Conservation (phyloP, 1,284 basidiomycete species). For the Cryptococcus sp. region DNA sequence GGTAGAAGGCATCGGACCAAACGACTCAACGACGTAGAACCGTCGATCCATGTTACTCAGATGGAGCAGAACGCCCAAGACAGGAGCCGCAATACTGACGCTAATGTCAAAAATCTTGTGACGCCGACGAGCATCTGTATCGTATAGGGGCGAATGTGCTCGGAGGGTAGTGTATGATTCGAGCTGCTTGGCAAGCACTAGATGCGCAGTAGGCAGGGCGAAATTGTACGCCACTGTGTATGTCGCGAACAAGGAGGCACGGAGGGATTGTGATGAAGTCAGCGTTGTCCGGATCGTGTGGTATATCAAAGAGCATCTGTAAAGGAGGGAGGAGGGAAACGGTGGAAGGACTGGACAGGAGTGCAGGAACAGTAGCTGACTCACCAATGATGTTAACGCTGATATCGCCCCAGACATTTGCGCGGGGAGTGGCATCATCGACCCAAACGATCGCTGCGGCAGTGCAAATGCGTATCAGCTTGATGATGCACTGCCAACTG, state of each 20-base stretch:
- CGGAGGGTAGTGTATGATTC: constrained; percentile 43
- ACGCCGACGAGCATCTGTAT: constrained; percentile 24
- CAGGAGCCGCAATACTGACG: constrained; percentile 25
- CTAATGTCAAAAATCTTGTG: constrained; percentile 34
- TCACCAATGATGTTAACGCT: constrained; percentile 25
- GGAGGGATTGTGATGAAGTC: not conserved
- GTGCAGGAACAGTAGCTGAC: constrained; percentile 3
- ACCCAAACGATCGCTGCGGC: constrained; percentile 35
- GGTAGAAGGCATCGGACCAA: constrained; percentile 37
- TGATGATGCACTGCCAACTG: not conserved
- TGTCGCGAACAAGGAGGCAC: not conserved
- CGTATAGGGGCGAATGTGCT: constrained; percentile 38
- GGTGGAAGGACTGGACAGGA: too few relatives aligned
- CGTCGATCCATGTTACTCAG: constrained; percentile 39
- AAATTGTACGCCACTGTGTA: constrained; percentile 47
- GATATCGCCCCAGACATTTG: constrained; percentile 40
- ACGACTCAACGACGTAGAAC: constrained; percentile 40
- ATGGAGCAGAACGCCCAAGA: constrained; percentile 39
- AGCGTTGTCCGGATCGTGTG: not conserved
- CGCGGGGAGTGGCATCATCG: constrained; percentile 28
- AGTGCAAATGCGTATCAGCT: constrained; percentile 3
- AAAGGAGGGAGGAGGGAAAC: not conserved
- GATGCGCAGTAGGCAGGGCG: constrained; percentile 41
- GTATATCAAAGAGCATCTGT: not conserved
- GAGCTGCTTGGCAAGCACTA: constrained; percentile 44